These are phyloP conservation scores for Crotalaria pallida DNA, from an alignment of 306 rosid species.

Conservation along the genomic window DNA sequence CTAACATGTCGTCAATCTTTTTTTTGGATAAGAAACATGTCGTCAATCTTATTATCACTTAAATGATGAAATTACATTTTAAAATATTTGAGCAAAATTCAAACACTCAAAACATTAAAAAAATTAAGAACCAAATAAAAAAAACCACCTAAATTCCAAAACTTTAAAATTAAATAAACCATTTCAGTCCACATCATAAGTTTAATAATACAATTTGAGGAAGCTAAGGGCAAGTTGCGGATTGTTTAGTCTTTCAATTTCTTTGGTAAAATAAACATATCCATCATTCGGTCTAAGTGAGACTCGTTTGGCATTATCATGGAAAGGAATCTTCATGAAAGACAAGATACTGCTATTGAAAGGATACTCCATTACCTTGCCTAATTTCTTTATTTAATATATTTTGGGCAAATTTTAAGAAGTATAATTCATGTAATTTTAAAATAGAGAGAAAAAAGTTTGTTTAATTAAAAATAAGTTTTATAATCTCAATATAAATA, in stretches of 20 bases:
- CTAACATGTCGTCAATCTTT: too few species aligned
- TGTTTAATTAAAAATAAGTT: not conserved
- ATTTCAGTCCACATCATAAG: conserved; percentile 9
- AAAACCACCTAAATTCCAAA: too few species aligned
- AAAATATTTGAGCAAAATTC: too few species aligned
- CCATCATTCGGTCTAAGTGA: not conserved
- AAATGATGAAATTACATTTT: too few species aligned
- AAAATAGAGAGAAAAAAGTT: not conserved
- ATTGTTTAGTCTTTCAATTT: conserved; percentile 13
- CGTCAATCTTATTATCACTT: too few species aligned
- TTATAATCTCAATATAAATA: too few species aligned
- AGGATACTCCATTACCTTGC: not conserved
- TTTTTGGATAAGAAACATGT: too few species aligned
- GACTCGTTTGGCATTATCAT: conserved; percentile 47
- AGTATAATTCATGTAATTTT: not conserved
- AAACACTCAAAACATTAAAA: too few species aligned
- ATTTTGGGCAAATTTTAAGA: not conserved
- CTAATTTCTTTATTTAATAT: not conserved
- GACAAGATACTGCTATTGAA: conserved; percentile 11
- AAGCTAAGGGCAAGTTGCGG: conserved; percentile 45
- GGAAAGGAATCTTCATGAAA: conserved; percentile 45
- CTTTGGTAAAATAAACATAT: conserved; percentile 21
- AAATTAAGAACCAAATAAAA: too few species aligned
- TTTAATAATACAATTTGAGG: conserved; percentile 19
- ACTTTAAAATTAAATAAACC: too few species aligned